A percentile compares a stretch with the other conserved stretches of the same genome.
Conservation (phyloP, 2,329 filamentous ascomycete species). For the Sporothrix globosa region DNA sequence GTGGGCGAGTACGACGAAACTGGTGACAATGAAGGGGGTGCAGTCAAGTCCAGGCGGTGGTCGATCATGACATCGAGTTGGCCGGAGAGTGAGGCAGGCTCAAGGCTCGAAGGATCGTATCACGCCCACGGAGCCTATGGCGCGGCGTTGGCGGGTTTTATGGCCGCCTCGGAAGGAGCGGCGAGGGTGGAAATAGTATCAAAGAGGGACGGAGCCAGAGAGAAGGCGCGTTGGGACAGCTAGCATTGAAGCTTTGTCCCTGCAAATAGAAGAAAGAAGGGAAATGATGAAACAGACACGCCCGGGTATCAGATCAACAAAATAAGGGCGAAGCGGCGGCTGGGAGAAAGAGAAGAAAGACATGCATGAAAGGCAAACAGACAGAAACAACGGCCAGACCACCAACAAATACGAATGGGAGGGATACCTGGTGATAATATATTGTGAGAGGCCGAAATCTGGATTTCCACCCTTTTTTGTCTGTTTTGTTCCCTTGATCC, state of each 20-base stretch:
- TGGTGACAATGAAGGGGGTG: not conserved
- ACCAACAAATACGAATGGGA: too few species aligned
- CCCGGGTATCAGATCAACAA: conserved; percentile 7
- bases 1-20: not conserved
- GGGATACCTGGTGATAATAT: too few species aligned
- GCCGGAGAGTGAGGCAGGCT: not conserved
- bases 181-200: not conserved
- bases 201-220: not conserved
- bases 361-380: not conserved
- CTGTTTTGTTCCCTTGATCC: too few species aligned
- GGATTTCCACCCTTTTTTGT: too few species aligned
- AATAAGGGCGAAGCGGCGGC: not conserved
- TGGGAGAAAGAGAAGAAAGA: not conserved
- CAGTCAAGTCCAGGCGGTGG: not conserved
- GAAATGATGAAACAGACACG: not conserved
- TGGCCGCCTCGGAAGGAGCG: conserved; percentile 16
- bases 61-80: not conserved
- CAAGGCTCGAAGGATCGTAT: not conserved
- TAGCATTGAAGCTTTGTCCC: not conserved
- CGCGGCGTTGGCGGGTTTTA: not conserved
- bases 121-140: not conserved
- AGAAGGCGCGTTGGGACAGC: not conserved
- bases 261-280: not conserved
- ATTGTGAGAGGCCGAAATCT: too few species aligned
- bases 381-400: too few species aligned